Evolutionary conservation across 345 rosid genomes (phyloP).

Genomic region (Camelina hispida): DNA sequence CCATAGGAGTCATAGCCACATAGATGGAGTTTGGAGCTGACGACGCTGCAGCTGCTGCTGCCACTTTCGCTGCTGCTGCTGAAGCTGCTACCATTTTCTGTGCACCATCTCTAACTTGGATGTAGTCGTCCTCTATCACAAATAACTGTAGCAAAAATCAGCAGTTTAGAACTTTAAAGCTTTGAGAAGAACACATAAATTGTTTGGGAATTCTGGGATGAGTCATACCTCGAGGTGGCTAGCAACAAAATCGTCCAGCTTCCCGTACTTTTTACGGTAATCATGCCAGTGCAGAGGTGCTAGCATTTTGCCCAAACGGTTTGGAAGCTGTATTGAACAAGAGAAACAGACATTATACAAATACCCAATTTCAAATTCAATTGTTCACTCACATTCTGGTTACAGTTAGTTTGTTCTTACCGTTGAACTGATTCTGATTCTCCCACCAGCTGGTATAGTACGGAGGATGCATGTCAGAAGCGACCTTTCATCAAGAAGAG

Average conservation of each 20-base stretch:
- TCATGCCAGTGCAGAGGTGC: conserved; percentile 97
- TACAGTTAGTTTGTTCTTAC: conserved; percentile 43
- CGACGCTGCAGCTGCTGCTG: conserved; percentile 79
- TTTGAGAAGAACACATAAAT: not conserved
- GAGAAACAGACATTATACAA: conserved; percentile 4
- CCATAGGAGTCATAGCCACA: conserved; percentile 93
- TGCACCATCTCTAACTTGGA: conserved; percentile 92
- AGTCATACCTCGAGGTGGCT: conserved; percentile 75
- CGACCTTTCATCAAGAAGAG: conserved; percentile 87
- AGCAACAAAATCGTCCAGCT: conserved; percentile 88
- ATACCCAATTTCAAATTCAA: conserved; percentile 11
- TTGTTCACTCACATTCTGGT: conserved; percentile 1
- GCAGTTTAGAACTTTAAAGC: not conserved
- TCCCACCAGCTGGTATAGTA: conserved; percentile 93
- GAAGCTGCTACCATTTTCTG: conserved; percentile 92
- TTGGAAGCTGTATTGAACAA: conserved; percentile 73
- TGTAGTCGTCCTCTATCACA: conserved; percentile 79
- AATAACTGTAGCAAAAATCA: conserved; percentile 64
- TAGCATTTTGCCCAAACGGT: conserved; percentile 97
- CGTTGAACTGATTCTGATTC: conserved; percentile 85
- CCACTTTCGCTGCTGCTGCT: conserved; percentile 82
- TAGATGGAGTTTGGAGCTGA: conserved; percentile 67
- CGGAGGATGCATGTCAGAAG: conserved; percentile 90
- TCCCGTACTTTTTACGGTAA: conserved; percentile 85
- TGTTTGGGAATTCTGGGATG: not conserved